Evolutionary conservation across 306 rosid genomes (phyloP), one percentile per base, ranked within the genome.

Genomic region (Adenanthera pavonina): DNA sequence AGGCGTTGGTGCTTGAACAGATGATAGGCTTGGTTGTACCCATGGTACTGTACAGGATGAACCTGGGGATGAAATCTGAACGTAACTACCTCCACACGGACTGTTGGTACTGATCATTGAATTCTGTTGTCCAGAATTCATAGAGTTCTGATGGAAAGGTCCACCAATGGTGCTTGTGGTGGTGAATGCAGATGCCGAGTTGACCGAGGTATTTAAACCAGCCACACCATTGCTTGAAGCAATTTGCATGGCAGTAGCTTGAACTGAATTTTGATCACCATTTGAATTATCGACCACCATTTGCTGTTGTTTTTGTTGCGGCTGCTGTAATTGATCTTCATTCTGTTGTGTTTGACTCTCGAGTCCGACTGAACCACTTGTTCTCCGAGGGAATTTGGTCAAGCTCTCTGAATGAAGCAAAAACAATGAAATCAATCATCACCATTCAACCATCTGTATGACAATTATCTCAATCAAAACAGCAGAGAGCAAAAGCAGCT

Each of bases 121-220:
- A 84, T 51, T 93, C 80, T 85, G 97, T 72, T 89, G 98, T 81
- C 99, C 86, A 79, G 95, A 89, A 78, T 93, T 93, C 92, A 96
- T 91, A 4, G 99, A 96, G 84, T 96, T 93, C 77, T 96, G 99
- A 81, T 93, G 98, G 67, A 96, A 94, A 78, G 93, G 94, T 66
- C 99, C 99, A 76, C 85, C 99, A 73, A 96, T 96, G 75, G 99
- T 93, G 88, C 97, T 96, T 56, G 97, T 80, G 73, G 93, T 83
- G 77, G 97, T 85, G 19, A 97, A 81, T 75, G 98, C 82, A 65
- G 98, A 86, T 52, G 92, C 93, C 49, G 93, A 51, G 85, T 86
- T 92, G 78, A 86, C 83, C 71, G 80, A 47, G 72, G 86, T 93
- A 91, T 87, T 93, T 86, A 92, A 91, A 83, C 86, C 85, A 85